phyloP scores from a whole-genome alignment of 495 filamentous ascomycete species.

The Xylaria telfairii region DNA sequence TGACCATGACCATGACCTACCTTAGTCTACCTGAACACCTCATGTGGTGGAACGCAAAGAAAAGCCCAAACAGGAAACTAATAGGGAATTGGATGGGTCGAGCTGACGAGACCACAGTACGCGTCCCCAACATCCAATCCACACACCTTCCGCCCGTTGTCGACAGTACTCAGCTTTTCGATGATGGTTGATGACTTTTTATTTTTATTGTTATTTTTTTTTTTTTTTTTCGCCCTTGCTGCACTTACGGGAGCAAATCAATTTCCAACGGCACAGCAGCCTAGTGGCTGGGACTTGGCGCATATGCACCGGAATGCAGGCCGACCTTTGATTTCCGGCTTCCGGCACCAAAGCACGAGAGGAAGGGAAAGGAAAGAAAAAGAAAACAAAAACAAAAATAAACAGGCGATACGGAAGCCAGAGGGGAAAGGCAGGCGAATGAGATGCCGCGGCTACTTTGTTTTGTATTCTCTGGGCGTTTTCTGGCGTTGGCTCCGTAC shows the following conservation, averaged over 20 bases:
- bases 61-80: conserved; percentile 19
- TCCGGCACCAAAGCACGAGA: conserved; percentile 17
- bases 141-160: neutral
- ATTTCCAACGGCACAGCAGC: conserved; percentile 10
- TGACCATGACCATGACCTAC: conserved; percentile 11
- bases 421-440: neutral
- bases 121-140: conserved; percentile 16
- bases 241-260: conserved; percentile 12
- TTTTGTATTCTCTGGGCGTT: conserved; percentile 3
- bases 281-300: conserved; percentile 24
- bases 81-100: neutral
- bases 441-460: neutral
- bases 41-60: conserved; percentile 15
- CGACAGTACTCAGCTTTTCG: conserved; percentile 1
- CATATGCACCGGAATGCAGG: conserved; percentile 27
- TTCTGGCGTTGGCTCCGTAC: neutral
- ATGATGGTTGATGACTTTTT: neutral
- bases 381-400: conserved; percentile 13
- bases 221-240: neutral
- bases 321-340: conserved; percentile 27
- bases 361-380: neutral
- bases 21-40: conserved; percentile 10
- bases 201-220: too few species aligned
- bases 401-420: neutral
- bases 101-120: conserved; percentile 9